phyloP scores from a whole-genome alignment of 2,329 filamentous ascomycete genomes.

The Talaromyces verruculosus region DNA sequence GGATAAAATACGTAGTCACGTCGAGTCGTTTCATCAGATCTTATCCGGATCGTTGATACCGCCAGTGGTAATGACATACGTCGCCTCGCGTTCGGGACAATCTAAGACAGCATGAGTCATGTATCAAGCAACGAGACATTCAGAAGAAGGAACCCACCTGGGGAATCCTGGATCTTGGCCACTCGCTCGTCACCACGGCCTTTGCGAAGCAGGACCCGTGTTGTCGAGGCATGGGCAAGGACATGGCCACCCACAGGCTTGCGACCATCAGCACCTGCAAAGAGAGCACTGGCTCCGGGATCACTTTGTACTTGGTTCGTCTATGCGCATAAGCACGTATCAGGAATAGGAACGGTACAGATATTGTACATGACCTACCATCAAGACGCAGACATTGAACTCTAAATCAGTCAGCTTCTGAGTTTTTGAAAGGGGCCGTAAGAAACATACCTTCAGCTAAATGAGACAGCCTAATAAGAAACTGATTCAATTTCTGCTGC shows the following conservation, averaged over 20 bases:
- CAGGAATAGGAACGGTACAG: slow-evolving; percentile 1
- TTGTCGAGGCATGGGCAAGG: slow-evolving; percentile 67
- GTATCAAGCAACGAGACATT: slow-evolving; percentile 1
- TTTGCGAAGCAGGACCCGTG: slow-evolving; percentile 65
- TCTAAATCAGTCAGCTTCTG: slow-evolving; percentile 43
- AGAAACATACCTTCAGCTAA: slow-evolving; percentile 60
- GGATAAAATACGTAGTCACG: not conserved
- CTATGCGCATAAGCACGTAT: slow-evolving; percentile 33
- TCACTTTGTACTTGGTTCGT: slow-evolving; percentile 73
- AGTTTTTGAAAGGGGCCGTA: not conserved
- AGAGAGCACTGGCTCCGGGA: slow-evolving; percentile 66
- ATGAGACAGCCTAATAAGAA: slow-evolving; percentile 62
- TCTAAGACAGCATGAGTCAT: slow-evolving; percentile 45
- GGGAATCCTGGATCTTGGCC: slow-evolving; percentile 67
- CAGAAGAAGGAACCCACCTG: slow-evolving; percentile 49
- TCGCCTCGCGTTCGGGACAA: slow-evolving; percentile 67
- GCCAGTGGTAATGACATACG: slow-evolving; percentile 68
- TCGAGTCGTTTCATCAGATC: slow-evolving; percentile 36
- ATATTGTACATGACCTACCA: slow-evolving; percentile 43
- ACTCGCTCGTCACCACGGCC: slow-evolving; percentile 69
- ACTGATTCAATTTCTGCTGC: slow-evolving; percentile 67
- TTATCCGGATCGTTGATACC: slow-evolving; percentile 69
- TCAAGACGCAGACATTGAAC: slow-evolving; percentile 66
- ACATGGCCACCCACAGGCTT: slow-evolving; percentile 68
- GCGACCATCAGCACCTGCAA: slow-evolving; percentile 66